A percentile compares a stretch with the other conserved stretches of the same genome.
Conservation (phyloP, 192 early-diverging fungal genomes). For the Gorgonomyces haynaldii region DNA sequence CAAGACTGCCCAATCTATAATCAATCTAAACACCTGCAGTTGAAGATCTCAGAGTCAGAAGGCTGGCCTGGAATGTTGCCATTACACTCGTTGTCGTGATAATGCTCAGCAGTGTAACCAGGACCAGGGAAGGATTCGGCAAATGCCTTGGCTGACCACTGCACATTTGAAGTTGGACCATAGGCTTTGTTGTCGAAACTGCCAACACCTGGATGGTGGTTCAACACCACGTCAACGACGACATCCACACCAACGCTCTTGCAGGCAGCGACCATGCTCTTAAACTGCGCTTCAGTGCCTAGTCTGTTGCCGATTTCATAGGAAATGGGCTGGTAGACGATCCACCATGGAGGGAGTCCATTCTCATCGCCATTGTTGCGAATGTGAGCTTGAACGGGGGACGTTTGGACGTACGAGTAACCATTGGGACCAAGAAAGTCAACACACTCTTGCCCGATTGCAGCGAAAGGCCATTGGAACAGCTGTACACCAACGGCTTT, state of each 20-base stretch:
- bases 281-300: constrained; percentile 1
- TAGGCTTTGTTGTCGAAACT: not conserved
- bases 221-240: constrained; percentile 5
- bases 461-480: constrained; percentile 5
- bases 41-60: not conserved
- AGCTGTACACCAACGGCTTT: constrained; percentile 5
- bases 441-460: constrained; percentile 1
- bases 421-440: constrained; percentile 1
- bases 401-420: constrained; percentile 1
- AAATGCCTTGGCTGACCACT: constrained; percentile 1
- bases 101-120: constrained; percentile 8
- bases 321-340: constrained; percentile 1
- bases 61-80: not conserved
- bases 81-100: constrained; percentile 1
- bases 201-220: not conserved
- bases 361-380: not conserved
- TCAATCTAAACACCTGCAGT: not conserved
- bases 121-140: constrained; percentile 3
- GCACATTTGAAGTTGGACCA: not conserved
- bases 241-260: constrained; percentile 5
- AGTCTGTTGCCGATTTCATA: constrained; percentile 7
- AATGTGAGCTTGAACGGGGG: constrained; percentile 5
- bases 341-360: not conserved
- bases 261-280: constrained; percentile 3
- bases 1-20: not conserved